phyloP scores from a whole-genome alignment of 345 rosid species.

The Xanthoceras sorbifolium region DNA sequence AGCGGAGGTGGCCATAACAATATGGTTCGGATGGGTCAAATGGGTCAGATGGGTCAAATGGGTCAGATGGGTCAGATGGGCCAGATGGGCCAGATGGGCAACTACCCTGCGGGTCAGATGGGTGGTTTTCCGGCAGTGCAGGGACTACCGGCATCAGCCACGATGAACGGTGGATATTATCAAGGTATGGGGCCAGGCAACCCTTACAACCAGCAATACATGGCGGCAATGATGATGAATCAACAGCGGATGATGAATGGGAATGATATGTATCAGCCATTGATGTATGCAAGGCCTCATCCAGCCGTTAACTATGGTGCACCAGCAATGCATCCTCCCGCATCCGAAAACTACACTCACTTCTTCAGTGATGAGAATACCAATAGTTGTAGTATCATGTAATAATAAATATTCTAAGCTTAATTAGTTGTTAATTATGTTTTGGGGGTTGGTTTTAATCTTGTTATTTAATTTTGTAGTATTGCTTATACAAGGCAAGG shows the following conservation, averaged over 20 bases:
- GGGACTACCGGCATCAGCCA: conserved; percentile 55
- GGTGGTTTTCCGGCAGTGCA: conserved; percentile 59
- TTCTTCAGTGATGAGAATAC: conserved; percentile 92
- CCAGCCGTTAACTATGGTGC: conserved; percentile 57
- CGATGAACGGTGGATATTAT: conserved; percentile 55
- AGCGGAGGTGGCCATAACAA: conserved; percentile 27
- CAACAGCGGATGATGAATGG: conserved; percentile 48
- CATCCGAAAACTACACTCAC: conserved; percentile 58
- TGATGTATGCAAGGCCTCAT: conserved; percentile 76
- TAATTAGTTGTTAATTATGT: conserved; percentile 7
- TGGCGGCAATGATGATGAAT: conserved; percentile 75
- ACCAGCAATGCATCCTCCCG: conserved; percentile 48
- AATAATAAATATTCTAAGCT: conserved; percentile 16
- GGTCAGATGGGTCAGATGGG: conserved; percentile 31
- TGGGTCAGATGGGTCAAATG: conserved; percentile 6
- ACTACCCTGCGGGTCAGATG: conserved; percentile 28
- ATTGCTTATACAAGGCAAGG: conserved; percentile 21
- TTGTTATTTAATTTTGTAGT: conserved; percentile 1
- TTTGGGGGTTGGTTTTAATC: neutral
- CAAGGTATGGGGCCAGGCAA: conserved; percentile 56
- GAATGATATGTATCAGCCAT: conserved; percentile 73
- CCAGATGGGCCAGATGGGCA: conserved; percentile 37
- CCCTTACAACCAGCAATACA: conserved; percentile 59
- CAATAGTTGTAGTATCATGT: conserved; percentile 86
- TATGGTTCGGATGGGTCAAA: neutral